phyloP scores from a whole-genome alignment of 306 rosid genomes.

The Geum urbanum region DNA sequence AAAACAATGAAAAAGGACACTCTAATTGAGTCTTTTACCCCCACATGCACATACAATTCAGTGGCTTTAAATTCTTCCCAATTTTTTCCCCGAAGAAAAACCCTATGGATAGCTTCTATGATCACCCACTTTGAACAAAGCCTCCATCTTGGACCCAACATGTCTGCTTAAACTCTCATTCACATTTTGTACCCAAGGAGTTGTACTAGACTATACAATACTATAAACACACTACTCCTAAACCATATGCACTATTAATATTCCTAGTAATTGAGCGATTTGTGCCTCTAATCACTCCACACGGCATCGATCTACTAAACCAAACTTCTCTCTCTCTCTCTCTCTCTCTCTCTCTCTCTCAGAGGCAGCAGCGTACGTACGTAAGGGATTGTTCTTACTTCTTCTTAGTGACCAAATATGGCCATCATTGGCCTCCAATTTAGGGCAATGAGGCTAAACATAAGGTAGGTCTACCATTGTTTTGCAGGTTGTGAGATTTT shows the following conservation, averaged over 20 bases:
- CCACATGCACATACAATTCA: slow-evolving; percentile 55
- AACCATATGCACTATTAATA: too few species aligned
- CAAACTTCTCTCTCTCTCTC: too few species aligned
- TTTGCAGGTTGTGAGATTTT: slow-evolving; percentile 20
- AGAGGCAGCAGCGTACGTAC: neutral
- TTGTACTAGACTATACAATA: neutral
- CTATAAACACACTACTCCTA: slow-evolving; percentile 22
- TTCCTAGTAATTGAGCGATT: neutral
- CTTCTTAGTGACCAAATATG: slow-evolving; percentile 26
- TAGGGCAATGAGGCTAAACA: slow-evolving; percentile 23
- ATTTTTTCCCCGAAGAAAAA: neutral
- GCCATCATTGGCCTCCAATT: slow-evolving; percentile 37
- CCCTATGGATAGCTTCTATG: slow-evolving; percentile 15
- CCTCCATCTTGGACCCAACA: slow-evolving; percentile 77
- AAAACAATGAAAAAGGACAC: slow-evolving; percentile 61
- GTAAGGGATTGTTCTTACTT: slow-evolving; percentile 12
- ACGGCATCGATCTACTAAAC: too few species aligned
- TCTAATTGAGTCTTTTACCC: slow-evolving; percentile 61
- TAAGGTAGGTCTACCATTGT: slow-evolving; percentile 31
- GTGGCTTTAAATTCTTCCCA: slow-evolving; percentile 47
- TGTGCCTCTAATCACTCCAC: slow-evolving; percentile 49
- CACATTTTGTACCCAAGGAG: slow-evolving; percentile 9
- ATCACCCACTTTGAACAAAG: slow-evolving; percentile 70
- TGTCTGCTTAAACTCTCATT: slow-evolving; percentile 32
- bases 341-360: too few species aligned